phyloP scores from a whole-genome alignment of 1,284 basidiomycete genomes.

The Anthracocystis walkeri region DNA sequence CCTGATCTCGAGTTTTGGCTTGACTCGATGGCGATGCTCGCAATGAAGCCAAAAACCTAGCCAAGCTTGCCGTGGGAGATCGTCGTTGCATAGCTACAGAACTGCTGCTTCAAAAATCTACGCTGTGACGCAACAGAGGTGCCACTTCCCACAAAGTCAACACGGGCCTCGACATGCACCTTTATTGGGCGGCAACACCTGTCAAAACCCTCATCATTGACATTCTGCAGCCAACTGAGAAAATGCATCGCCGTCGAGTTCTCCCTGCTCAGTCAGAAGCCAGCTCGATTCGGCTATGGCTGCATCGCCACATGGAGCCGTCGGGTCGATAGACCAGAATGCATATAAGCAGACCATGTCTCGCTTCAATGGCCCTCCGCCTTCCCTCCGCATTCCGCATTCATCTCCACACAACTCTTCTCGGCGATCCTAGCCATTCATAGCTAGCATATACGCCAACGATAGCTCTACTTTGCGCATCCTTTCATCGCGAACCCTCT shows the following conservation, averaged over 20 bases:
- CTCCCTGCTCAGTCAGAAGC: too few relatives aligned
- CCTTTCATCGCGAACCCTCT: background rate
- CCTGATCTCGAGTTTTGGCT: background rate
- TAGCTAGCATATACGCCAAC: background rate
- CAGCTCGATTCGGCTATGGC: too few relatives aligned
- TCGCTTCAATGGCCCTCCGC: too few relatives aligned
- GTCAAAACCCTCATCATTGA: constrained; percentile 33
- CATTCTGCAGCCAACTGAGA: background rate
- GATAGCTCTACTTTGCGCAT: background rate
- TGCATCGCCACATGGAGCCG: too few relatives aligned
- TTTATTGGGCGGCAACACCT: constrained; percentile 3
- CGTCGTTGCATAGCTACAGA: constrained; percentile 24
- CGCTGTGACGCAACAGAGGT: background rate
- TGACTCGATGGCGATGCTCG: constrained; percentile 5
- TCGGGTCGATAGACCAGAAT: too few relatives aligned
- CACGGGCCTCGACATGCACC: constrained; percentile 1
- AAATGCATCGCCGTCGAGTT: too few relatives aligned
- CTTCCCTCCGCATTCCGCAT: too few relatives aligned
- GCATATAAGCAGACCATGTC: too few relatives aligned
- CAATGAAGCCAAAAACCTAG: background rate
- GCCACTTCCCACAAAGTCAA: constrained; percentile 2
- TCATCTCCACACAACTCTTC: too few relatives aligned
- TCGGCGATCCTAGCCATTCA: background rate
- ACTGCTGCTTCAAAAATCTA: background rate
- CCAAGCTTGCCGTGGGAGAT: constrained; percentile 8